Base-by-base conservation (phyloP, 768 basidiomycete species). In the Daedalea quercina region DNA sequence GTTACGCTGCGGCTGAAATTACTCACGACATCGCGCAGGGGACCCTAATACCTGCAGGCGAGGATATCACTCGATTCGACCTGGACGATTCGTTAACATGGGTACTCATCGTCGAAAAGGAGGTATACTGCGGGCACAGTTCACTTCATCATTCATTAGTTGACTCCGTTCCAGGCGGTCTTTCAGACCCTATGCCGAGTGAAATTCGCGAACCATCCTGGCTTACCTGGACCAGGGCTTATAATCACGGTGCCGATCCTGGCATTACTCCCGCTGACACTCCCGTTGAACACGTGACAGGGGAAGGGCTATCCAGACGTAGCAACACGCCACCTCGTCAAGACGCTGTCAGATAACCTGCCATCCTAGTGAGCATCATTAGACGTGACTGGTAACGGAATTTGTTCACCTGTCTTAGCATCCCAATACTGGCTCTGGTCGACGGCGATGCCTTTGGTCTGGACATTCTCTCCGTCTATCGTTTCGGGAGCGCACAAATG, bases 221-320 rank as follows among this genome's bases (percentile, higher is more conserved):
- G 64, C 3, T 65, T 84, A 41, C 76, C 81, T 1, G 85, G 88
- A 0, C 67, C 71, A 34, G 94, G 92, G 1, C 64, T 94, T 19
- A 73, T 93, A 41, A 76, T 95, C 60, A 95, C 94, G 3, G 94
- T 56, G 45, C 66, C 51, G 7, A 6, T 40, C 19, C 37, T 15
- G 24, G 7, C 19, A 15, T 13, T 20, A 20, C n/a, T 24, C 19
- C 19, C 22, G 24, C 13, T 26, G 15, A 9, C 17, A 8, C 9
- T 13, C 23, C 19, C 13, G 4, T n/a, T n/a, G n/a, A n/a, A 28
- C 12, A 24, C 9, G 13, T 25, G 42, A n/a, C 7, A 96, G 94
- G 96, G 96, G 0, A 98, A 96, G 66, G 96, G 96, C 2, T 98
- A 95, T 68, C 96, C 96, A 0, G 96, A 99, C 64, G 69, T 96